Percentiles rank a stretch among this genome's conserved stretches.
Evolutionary conservation across 2,329 filamentous ascomycete genomes (phyloP).

Genomic region (Botrytis tulipae): DNA sequence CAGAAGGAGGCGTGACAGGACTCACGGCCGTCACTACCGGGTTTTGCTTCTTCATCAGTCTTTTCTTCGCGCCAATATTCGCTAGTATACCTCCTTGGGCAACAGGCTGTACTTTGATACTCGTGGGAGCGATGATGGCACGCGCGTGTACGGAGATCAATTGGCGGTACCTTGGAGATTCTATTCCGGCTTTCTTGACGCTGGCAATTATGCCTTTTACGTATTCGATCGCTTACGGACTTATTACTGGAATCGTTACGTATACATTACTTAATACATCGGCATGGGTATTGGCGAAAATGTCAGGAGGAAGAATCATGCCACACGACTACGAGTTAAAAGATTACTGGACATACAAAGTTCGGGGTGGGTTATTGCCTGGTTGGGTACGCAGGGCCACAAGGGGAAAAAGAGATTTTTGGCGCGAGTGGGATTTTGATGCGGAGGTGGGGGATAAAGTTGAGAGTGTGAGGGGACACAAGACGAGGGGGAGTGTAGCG

Average conservation of each 20-base stretch:
- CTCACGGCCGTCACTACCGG: conserved; percentile 78
- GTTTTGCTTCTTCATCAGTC: conserved; percentile 79
- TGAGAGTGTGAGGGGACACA: conserved; percentile 19
- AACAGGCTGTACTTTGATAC: conserved; percentile 81
- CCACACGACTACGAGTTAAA: conserved; percentile 74
- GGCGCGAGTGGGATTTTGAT: conserved; percentile 32
- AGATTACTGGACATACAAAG: conserved; percentile 76
- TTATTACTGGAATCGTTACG: conserved; percentile 74
- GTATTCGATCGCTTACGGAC: conserved; percentile 82
- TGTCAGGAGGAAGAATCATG: conserved; percentile 65
- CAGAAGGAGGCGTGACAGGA: conserved; percentile 81
- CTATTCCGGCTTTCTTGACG: conserved; percentile 79
- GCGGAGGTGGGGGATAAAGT: conserved; percentile 20
- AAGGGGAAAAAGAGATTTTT: conserved; percentile 29
- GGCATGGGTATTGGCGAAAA: conserved; percentile 67
- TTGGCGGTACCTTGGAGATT: conserved; percentile 82
- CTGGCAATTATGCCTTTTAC: conserved; percentile 87
- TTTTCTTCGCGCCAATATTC: conserved; percentile 90
- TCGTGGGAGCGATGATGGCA: conserved; percentile 87
- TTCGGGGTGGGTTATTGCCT: conserved; percentile 72
- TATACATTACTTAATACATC: conserved; percentile 74
- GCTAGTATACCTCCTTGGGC: conserved; percentile 88
- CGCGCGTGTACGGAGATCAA: conserved; percentile 78
- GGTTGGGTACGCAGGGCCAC: conserved; percentile 64
- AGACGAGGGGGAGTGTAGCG: conserved; percentile 22